phyloP scores from a whole-genome alignment of 78 protist genomes.

The Monosiga brevicollis region DNA sequence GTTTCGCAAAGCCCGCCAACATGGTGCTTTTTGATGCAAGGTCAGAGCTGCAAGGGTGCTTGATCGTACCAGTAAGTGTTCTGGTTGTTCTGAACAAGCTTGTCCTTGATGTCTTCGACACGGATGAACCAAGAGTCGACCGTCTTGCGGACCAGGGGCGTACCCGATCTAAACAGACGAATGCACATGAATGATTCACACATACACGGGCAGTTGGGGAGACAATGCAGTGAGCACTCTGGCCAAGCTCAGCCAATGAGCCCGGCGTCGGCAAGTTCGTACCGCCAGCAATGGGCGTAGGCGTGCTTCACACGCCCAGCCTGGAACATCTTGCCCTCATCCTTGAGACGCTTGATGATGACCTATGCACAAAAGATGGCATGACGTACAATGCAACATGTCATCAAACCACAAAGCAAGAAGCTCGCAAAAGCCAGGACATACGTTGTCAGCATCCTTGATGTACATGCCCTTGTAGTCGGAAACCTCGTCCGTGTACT shows the following conservation, averaged over 20 bases:
- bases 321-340: slow-evolving; percentile 45
- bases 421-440: neutral
- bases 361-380: slow-evolving; percentile 4
- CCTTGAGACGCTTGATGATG: slow-evolving; percentile 70
- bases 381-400: neutral
- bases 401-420: neutral
- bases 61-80: slow-evolving; percentile 72
- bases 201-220: neutral
- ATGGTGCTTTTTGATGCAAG: no score
- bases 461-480: slow-evolving; percentile 84
- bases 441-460: slow-evolving; percentile 78
- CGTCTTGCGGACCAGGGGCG: slow-evolving; percentile 95
- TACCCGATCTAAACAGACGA: slow-evolving; percentile 38
- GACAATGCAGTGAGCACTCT: no score
- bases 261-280: no score
- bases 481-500: slow-evolving; percentile 78
- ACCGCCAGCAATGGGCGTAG: slow-evolving; percentile 99
- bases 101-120: slow-evolving; percentile 74
- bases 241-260: no score
- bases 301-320: slow-evolving; percentile 64
- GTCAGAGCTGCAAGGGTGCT: no score
- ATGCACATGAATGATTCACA: neutral
- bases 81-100: slow-evolving; percentile 70
- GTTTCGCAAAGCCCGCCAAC: no score
- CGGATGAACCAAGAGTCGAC: slow-evolving; percentile 92